phyloP scores from a whole-genome alignment of 2,329 filamentous ascomycete genomes.

The Cytospora piceicola region DNA sequence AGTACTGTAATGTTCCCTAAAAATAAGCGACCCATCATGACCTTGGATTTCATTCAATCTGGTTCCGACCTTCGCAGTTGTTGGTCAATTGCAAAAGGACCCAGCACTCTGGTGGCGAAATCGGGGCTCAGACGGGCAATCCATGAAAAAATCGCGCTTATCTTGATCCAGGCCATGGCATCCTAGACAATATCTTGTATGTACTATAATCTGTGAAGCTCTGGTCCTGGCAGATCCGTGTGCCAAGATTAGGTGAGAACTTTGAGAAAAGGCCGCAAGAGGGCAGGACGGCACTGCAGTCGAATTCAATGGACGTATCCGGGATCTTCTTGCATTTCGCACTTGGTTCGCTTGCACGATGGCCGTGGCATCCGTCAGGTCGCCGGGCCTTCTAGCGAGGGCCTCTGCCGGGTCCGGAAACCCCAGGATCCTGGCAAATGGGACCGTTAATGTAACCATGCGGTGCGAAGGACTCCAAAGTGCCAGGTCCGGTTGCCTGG shows the following conservation, averaged over 20 bases:
- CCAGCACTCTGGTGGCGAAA: slow-evolving; percentile 25
- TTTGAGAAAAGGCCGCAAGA: slow-evolving; percentile 2
- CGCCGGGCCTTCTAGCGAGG: slow-evolving; percentile 11
- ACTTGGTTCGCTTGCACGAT: slow-evolving; percentile 3
- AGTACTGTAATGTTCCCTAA: neutral
- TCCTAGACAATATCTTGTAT: neutral
- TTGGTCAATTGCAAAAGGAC: neutral
- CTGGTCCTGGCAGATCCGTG: slow-evolving; percentile 10
- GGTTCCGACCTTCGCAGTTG: slow-evolving; percentile 2
- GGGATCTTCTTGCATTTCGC: neutral
- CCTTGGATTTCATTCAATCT: slow-evolving; percentile 12
- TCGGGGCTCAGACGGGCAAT: slow-evolving; percentile 21
- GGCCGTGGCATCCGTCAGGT: slow-evolving; percentile 18
- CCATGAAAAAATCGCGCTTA: slow-evolving; percentile 28
- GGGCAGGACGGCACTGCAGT: neutral
- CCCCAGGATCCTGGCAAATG: slow-evolving; percentile 16
- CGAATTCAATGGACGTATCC: slow-evolving; percentile 7
- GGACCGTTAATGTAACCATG: slow-evolving; percentile 17
- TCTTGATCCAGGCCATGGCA: slow-evolving; percentile 13
- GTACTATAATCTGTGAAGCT: neutral
- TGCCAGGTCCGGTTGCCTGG: slow-evolving; percentile 21
- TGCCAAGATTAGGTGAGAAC: slow-evolving; percentile 13
- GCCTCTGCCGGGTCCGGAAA: slow-evolving; percentile 21
- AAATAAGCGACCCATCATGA: neutral
- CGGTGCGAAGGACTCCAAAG: slow-evolving; percentile 12